Evolutionary conservation across 768 basidiomycete species (phyloP), one percentile per base, ranked within the genome.

Genomic region (Termitomyces sp.): DNA sequence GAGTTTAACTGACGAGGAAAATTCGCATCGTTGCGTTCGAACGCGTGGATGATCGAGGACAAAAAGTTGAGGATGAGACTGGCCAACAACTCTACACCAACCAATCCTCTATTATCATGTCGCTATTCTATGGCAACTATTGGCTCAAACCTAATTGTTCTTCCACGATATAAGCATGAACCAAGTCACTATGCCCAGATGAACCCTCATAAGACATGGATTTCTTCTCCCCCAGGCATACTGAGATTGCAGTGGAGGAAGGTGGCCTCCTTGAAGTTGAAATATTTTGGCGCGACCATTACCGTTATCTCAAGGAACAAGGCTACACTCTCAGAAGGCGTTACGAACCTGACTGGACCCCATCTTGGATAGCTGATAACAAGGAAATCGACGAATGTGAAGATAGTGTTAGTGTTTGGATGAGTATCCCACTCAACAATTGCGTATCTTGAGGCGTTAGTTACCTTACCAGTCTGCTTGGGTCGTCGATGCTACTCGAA

Each of bases 301-400:
- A 69, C 27, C 24, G 56, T 20, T 73, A 67, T 69, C 60, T 73
- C 6, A 53, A 64, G 26, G 60, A 66, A 8, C 59, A 59, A 50
- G 71, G 75, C 6, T 75, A 75, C 57, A 60, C 49, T 13, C 68
- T 76, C n/a, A 71, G 69, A n/a, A n/a, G n/a, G n/a, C n/a, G n/a
- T n/a, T n/a, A n/a, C n/a, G n/a, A n/a, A n/a, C n/a, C n/a, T n/a
- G 2, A 63, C 13, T 71, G 71, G 70, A 57, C 59, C 13, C 65
- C 71, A 3, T 71, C 72, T 2, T 73, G 71, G 71, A n/a, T 57
- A 54, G 34, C 20, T 10, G 27, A 18, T 18, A 32, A 32, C 32
- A 54, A 54, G 32, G 42, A 45, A 22, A 22, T 20, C 5, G 7
- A 18, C 18, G 18, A 54, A 12, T 54, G 53, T 46, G 53, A 54